Evolutionary conservation across 768 basidiomycete genomes (phyloP).

Genomic region (Boletales sp.): DNA sequence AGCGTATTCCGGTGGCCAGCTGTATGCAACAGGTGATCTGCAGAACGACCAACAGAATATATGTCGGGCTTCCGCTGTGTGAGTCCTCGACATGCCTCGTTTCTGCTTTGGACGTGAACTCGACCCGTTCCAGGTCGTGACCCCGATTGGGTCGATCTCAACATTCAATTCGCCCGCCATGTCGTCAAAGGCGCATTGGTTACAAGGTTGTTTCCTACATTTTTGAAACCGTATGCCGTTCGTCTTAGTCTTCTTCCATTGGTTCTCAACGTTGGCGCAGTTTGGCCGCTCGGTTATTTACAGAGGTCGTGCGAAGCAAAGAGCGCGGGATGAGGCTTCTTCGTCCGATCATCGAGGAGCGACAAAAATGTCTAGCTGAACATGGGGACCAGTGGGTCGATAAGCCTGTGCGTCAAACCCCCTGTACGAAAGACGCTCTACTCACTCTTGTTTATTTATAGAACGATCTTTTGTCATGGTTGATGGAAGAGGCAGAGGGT

Average conservation of each 20-base stretch:
- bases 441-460: constrained; percentile 1
- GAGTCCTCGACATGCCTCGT: not conserved
- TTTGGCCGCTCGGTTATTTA: constrained; percentile 13
- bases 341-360: constrained; percentile 27
- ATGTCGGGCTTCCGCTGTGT: constrained; percentile 49
- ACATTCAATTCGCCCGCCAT: constrained; percentile 27
- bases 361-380: constrained; percentile 18
- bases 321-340: constrained; percentile 12
- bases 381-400: constrained; percentile 25
- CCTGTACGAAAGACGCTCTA: not conserved
- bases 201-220: constrained; percentile 29
- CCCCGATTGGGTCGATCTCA: constrained; percentile 31
- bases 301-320: constrained; percentile 3
- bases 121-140: constrained; percentile 32
- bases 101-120: not conserved
- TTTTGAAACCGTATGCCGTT: constrained; percentile 31
- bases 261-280: constrained; percentile 5
- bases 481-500: constrained; percentile 23
- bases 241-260: not conserved
- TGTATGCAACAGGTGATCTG: constrained; percentile 35
- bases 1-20: constrained; percentile 23
- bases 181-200: constrained; percentile 20
- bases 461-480: constrained; percentile 32
- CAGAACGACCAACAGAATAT: constrained; percentile 41
- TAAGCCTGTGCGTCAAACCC: constrained; percentile 26